These are phyloP conservation scores for Cercospora zeina DNA, from an alignment of 2,329 filamentous ascomycete genomes.

Conservation along the genomic window DNA sequence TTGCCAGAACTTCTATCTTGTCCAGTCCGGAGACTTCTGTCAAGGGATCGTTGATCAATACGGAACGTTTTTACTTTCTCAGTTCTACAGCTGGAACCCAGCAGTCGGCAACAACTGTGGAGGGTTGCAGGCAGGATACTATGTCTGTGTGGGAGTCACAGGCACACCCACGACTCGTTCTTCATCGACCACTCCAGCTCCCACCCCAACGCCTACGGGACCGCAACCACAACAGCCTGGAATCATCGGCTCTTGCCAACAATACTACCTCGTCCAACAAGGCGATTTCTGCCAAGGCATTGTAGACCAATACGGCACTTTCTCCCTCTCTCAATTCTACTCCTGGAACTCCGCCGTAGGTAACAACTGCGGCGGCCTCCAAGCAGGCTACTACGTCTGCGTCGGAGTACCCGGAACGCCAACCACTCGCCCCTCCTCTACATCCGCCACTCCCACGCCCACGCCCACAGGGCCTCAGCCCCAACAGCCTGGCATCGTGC, in stretches of 20 bases:
- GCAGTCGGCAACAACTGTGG: conserved; percentile 14
- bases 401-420: conserved; percentile 1
- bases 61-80: conserved; percentile 6
- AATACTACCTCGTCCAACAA: conserved; percentile 3
- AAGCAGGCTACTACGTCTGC: conserved; percentile 16
- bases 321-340: conserved; percentile 16
- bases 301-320: conserved; percentile 3
- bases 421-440: not conserved
- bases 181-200: not conserved
- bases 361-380: conserved; percentile 7
- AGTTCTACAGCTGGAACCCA: conserved; percentile 23
- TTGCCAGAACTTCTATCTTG: conserved; percentile 16
- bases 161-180: not conserved
- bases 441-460: not conserved
- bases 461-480: not conserved
- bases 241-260: not conserved
- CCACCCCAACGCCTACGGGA: not conserved
- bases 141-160: conserved; percentile 13
- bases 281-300: conserved; percentile 20
- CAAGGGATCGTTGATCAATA: conserved; percentile 1
- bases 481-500: not conserved
- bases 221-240: not conserved
- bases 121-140: conserved; percentile 12
- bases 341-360: conserved; percentile 23
- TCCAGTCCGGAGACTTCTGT: conserved; percentile 15